phyloP scores from a whole-genome alignment of 129 eudicot genomes.

The Tagetes erecta region DNA sequence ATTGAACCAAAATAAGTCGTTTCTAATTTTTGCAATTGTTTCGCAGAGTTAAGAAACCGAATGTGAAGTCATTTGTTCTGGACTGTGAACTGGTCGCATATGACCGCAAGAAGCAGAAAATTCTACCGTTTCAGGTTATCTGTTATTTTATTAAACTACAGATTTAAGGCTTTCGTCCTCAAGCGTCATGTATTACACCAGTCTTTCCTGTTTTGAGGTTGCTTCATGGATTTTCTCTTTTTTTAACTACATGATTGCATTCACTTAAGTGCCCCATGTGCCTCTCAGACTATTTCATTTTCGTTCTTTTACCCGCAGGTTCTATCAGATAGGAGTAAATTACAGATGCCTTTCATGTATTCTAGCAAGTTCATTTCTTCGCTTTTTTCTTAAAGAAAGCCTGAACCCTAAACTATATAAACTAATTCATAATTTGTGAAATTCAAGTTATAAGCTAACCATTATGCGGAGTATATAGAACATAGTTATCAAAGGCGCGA shows the following conservation, averaged over 20 bases:
- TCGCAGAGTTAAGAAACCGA: conserved; percentile 66
- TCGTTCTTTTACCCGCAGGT: too few species aligned
- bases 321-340: too few species aligned
- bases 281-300: too few species aligned
- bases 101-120: conserved; percentile 81
- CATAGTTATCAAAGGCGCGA: too few species aligned
- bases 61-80: conserved; percentile 68
- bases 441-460: not conserved
- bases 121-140: conserved; percentile 79
- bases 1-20: not conserved
- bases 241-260: not conserved
- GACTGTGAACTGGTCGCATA: conserved; percentile 91
- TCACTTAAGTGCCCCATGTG: not conserved
- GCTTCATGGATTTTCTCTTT: not conserved
- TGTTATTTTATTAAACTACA: not conserved
- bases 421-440: not conserved
- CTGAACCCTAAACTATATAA: not conserved
- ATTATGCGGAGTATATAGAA: not conserved
- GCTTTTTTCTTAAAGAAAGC: not conserved
- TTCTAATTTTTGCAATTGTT: not conserved
- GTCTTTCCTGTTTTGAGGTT: not conserved
- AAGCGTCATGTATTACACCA: not conserved
- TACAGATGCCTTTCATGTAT: not conserved
- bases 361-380: not conserved
- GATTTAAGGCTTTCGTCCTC: not conserved